These are phyloP conservation scores for Aspergillus sojae DNA, from an alignment of 2,329 filamentous ascomycete genomes.

Conservation along the genomic window DNA sequence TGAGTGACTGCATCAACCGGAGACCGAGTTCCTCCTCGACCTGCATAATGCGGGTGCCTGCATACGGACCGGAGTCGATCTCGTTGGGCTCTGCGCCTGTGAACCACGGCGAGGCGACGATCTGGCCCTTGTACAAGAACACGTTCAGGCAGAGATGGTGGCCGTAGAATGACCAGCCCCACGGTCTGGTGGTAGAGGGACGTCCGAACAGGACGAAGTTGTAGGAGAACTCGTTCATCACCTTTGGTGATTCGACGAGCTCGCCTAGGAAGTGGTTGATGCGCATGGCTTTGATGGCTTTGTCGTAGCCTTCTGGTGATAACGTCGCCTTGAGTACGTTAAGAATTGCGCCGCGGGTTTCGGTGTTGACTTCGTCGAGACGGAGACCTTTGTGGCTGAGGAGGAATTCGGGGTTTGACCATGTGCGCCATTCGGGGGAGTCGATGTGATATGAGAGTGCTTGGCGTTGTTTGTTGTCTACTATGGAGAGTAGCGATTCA, in stretches of 20 bases:
- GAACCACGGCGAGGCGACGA: constrained; percentile 74
- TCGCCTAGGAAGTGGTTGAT: constrained; percentile 76
- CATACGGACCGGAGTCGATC: constrained; percentile 66
- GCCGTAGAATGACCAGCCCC: constrained; percentile 76
- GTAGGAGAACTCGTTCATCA: constrained; percentile 77
- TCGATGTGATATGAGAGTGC: constrained; percentile 64
- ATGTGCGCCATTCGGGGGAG: constrained; percentile 71
- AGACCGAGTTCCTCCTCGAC: constrained; percentile 66
- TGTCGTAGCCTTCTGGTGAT: constrained; percentile 71
- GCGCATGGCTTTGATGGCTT: constrained; percentile 70
- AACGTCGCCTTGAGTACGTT: constrained; percentile 60
- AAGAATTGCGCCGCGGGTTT: constrained; percentile 55
- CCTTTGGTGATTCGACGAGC: constrained; percentile 60
- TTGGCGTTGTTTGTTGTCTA: constrained; percentile 54
- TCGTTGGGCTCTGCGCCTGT: constrained; percentile 78
- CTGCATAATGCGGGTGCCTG: constrained; percentile 67
- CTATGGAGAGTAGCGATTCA: constrained; percentile 47
- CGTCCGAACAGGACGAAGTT: constrained; percentile 72
- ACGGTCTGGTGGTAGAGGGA: constrained; percentile 60
- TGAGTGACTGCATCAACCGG: constrained; percentile 68
- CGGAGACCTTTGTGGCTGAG: constrained; percentile 69
- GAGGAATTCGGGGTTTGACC: constrained; percentile 74
- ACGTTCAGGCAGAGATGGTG: constrained; percentile 76
- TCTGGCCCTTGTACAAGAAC: constrained; percentile 66
- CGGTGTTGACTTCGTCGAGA: constrained; percentile 61